These are phyloP conservation scores for Mucor mucedo DNA, from an alignment of 371 early-diverging fungal species.

Conservation along the genomic window DNA sequence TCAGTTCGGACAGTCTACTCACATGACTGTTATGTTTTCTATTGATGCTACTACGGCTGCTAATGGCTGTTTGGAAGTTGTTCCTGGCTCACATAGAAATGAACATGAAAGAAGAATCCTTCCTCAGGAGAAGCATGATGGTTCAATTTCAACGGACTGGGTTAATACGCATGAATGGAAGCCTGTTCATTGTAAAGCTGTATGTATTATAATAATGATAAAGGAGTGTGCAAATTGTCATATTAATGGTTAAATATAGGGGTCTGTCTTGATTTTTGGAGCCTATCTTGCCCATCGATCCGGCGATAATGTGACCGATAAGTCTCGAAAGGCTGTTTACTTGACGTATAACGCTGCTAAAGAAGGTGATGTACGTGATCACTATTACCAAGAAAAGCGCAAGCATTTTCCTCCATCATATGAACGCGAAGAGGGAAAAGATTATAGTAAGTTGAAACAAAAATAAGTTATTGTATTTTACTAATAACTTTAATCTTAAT, in stretches of 20 bases:
- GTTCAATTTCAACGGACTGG: conserved; percentile 54
- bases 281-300: conserved; percentile 63
- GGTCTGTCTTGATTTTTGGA: conserved; percentile 58
- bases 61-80: conserved; percentile 63
- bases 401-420: conserved; percentile 58
- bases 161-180: conserved; percentile 50
- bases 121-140: conserved; percentile 49
- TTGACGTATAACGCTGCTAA: conserved; percentile 60
- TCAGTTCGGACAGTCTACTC: conserved; percentile 56
- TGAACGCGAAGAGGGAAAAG: conserved; percentile 54
- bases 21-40: conserved; percentile 61
- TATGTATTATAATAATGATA: conserved; percentile 20
- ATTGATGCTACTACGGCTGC: conserved; percentile 53
- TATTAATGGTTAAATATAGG: conserved; percentile 16
- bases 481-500: not conserved
- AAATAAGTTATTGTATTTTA: not conserved
- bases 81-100: conserved; percentile 56
- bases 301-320: conserved; percentile 52
- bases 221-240: not conserved
- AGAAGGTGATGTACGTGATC: conserved; percentile 61
- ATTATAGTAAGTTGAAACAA: conserved; percentile 42
- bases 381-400: conserved; percentile 60
- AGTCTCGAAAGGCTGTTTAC: conserved; percentile 57
- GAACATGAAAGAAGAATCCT: conserved; percentile 32
- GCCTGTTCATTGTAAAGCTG: conserved; percentile 57